A percentile compares a stretch with the other conserved stretches of the same genome.
These are phyloP conservation scores for Alternaria postmessia DNA, from an alignment of 2,329 filamentous ascomycete genomes.

Conservation along the genomic window DNA sequence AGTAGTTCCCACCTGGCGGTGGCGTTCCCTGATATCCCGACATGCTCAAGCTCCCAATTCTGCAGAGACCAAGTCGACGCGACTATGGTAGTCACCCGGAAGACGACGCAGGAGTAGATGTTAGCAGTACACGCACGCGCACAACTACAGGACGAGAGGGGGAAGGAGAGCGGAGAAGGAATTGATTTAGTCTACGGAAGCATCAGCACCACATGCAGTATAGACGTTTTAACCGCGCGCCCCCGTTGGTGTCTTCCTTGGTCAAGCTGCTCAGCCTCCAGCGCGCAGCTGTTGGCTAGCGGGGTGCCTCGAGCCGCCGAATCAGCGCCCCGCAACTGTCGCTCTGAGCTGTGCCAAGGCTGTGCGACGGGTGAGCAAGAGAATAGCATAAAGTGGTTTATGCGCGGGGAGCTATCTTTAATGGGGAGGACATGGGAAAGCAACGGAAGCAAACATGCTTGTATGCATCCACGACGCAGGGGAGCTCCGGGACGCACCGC, in stretches of 20 bases:
- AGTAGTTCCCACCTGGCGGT: conserved; percentile 48
- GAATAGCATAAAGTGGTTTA: neutral
- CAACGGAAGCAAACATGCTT: conserved; percentile 6
- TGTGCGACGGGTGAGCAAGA: conserved; percentile 21
- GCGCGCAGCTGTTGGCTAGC: conserved; percentile 39
- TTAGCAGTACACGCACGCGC: conserved; percentile 4
- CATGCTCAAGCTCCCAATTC: conserved; percentile 25
- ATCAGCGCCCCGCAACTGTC: conserved; percentile 29
- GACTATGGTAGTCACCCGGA: neutral
- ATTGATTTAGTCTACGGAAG: conserved; percentile 18
- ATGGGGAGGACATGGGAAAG: neutral
- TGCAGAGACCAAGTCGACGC: neutral
- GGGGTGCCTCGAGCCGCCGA: conserved; percentile 42
- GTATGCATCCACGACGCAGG: neutral
- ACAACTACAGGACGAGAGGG: neutral
- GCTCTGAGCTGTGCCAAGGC: conserved; percentile 20
- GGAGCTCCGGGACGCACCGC: conserved; percentile 5
- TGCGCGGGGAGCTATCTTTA: conserved; percentile 4
- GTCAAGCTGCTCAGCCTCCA: conserved; percentile 47
- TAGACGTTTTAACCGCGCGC: conserved; percentile 28
- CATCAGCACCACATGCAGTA: conserved; percentile 34
- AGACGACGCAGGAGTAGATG: neutral
- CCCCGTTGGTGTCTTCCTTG: conserved; percentile 14
- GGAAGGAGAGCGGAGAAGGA: conserved; percentile 3
- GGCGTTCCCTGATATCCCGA: conserved; percentile 43